Conservation (phyloP, 208 protist genomes). For the Acanthamoeba polyphaga region DNA sequence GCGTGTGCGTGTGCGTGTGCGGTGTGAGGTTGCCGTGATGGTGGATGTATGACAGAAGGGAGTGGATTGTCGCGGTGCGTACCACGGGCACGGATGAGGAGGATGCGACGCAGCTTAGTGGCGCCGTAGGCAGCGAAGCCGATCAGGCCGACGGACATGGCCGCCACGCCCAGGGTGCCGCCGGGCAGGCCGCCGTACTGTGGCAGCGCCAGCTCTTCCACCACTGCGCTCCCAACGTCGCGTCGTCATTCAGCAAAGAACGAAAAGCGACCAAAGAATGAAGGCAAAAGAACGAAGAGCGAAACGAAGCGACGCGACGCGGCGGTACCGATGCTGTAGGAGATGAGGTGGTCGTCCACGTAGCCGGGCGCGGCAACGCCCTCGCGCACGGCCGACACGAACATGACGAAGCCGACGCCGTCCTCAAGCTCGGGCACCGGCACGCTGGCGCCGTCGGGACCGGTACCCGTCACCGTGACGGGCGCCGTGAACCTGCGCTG, state of each 20-base stretch:
- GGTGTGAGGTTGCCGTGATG: too few relatives aligned
- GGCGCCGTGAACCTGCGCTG: neutral
- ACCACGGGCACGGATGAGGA: neutral
- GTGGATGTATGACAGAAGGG: too few relatives aligned
- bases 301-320: neutral
- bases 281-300: neutral
- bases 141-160: neutral
- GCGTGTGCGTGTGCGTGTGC: neutral
- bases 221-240: neutral
- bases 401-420: neutral
- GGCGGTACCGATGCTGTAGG: neutral
- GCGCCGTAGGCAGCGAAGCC: neutral
- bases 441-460: neutral
- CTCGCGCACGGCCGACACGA: neutral
- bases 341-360: neutral
- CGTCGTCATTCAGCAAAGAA: neutral
- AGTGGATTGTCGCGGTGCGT: neutral
- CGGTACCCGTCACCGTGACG: neutral
- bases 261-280: neutral
- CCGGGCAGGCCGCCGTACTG: conserved; percentile 9
- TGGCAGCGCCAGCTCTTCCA: neutral
- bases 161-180: neutral
- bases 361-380: neutral
- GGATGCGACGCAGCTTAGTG: neutral
- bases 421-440: neutral